These are phyloP conservation scores for Saraca asoca DNA, from an alignment of 331 rosid genomes.

Conservation along the genomic window DNA sequence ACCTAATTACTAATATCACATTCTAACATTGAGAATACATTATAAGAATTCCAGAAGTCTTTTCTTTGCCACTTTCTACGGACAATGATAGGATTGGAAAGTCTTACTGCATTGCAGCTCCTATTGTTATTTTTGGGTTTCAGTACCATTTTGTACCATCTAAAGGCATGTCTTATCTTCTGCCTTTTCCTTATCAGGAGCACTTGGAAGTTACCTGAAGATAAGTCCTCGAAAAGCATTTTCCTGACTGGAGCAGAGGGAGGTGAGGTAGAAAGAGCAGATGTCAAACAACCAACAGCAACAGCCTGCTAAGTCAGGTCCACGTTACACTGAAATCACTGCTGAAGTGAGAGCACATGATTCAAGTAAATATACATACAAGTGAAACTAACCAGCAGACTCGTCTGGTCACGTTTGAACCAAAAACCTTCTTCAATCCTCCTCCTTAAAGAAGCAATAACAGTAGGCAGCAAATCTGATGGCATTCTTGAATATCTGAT, in stretches of 20 bases:
- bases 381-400: constrained; percentile 70
- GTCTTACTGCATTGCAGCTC: no score
- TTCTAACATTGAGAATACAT: no score
- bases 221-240: constrained; percentile 65
- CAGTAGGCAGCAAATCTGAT: constrained; percentile 65
- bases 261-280: constrained; percentile 69
- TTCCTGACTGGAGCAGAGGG: constrained; percentile 64
- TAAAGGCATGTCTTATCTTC: no score
- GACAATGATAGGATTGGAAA: no score
- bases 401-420: constrained; percentile 66
- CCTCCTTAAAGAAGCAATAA: constrained; percentile 61
- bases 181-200: constrained; percentile 1
- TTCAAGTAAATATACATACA: constrained; percentile 7
- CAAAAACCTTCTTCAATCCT: constrained; percentile 72
- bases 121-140: no score
- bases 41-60: neutral
- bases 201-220: constrained; percentile 50
- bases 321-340: constrained; percentile 22
- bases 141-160: no score
- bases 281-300: constrained; percentile 78
- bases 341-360: constrained; percentile 24
- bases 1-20: no score
- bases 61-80: neutral
- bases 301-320: constrained; percentile 55
- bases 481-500: constrained; percentile 92